phyloP scores from a whole-genome alignment of 768 basidiomycete species.

The Termitomyces sp. region DNA sequence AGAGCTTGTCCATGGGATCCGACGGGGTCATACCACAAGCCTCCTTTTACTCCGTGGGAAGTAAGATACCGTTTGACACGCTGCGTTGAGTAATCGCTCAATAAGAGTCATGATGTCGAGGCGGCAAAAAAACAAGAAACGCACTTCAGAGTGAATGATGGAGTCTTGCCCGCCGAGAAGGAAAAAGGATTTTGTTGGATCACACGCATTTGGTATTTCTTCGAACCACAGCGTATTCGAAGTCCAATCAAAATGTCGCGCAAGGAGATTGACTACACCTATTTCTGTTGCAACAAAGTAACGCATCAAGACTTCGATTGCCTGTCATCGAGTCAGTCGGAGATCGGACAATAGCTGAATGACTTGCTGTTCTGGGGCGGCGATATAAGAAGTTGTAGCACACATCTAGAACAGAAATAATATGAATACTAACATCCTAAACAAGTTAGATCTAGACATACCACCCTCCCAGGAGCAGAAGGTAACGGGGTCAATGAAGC shows the following conservation, averaged over 20 bases:
- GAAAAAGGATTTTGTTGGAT: slow-evolving; percentile 65
- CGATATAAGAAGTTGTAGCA: slow-evolving; percentile 91
- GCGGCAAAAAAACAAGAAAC: slow-evolving; percentile 13
- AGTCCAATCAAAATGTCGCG: slow-evolving; percentile 82
- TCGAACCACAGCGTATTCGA: slow-evolving; percentile 89
- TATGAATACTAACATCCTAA: background rate
- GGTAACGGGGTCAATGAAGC: slow-evolving; percentile 88
- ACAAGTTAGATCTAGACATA: slow-evolving; percentile 29
- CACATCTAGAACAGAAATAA: slow-evolving; percentile 49
- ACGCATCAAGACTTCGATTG: slow-evolving; percentile 73
- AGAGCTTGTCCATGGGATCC: slow-evolving; percentile 66
- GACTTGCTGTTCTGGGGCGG: slow-evolving; percentile 53
- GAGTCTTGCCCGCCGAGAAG: slow-evolving; percentile 81
- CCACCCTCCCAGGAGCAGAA: slow-evolving; percentile 96
- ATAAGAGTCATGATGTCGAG: background rate
- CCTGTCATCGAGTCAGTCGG: slow-evolving; percentile 37
- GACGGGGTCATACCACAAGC: slow-evolving; percentile 59
- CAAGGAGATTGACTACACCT: slow-evolving; percentile 82
- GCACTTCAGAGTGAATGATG: slow-evolving; percentile 72
- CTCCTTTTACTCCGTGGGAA: slow-evolving; percentile 70
- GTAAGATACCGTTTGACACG: slow-evolving; percentile 72
- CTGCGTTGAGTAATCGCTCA: slow-evolving; percentile 26
- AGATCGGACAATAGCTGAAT: slow-evolving; percentile 19
- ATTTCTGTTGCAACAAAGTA: slow-evolving; percentile 89
- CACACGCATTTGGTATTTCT: slow-evolving; percentile 78